Base-by-base conservation (phyloP, 306 rosid genomes). In the Vigna radiata region DNA sequence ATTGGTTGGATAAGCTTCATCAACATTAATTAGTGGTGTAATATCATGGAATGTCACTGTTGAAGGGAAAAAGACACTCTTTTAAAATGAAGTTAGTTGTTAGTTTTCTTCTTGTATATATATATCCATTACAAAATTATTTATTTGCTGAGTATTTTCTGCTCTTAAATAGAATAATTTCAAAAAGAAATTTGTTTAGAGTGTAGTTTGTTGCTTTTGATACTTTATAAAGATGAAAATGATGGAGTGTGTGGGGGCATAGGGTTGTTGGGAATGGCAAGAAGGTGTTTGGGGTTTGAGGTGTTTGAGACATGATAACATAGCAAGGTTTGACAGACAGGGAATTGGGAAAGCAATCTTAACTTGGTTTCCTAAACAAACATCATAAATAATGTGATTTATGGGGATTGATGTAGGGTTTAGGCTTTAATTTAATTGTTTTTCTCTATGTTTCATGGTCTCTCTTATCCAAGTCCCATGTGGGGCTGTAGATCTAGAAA, bases 1-100 rank as follows among this genome's bases (percentile, higher is more conserved):
- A 80, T 53, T 81, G 79, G 85, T 53, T 79, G 79, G 89, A 86
- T 83, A 82, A 84, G 73, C 60, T 83, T 33, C 59, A 79, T 52
- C 77, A 87, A 79, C 78, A 84, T 79, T 77, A 88, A 67, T 80
- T 72, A 87, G 91, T 93, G 89, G 83, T 86, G 97, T 87, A 88
- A 91, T 83, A 85, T 93, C 93, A 84, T 87, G 84, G 88, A 85
- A 83, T 70, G 79, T 80, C 87, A 82, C 86, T 82, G 75, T 67
- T 78, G 84, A 83, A 62, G 77, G 58, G 59, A 75, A 71, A 58
- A 33, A 50, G 76, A 36, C 46, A 9, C 46, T 29, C 33, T 29
- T 29, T 29, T 29, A 4, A 29, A 29, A 25, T 25, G 27, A 25
- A 25, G 27, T 25, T 29, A 29, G 33, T 29, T 4, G 33, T 4